Evolutionary conservation across 2,329 filamentous ascomycete genomes (phyloP).

Genomic region (Tolypocladium tundrense): DNA sequence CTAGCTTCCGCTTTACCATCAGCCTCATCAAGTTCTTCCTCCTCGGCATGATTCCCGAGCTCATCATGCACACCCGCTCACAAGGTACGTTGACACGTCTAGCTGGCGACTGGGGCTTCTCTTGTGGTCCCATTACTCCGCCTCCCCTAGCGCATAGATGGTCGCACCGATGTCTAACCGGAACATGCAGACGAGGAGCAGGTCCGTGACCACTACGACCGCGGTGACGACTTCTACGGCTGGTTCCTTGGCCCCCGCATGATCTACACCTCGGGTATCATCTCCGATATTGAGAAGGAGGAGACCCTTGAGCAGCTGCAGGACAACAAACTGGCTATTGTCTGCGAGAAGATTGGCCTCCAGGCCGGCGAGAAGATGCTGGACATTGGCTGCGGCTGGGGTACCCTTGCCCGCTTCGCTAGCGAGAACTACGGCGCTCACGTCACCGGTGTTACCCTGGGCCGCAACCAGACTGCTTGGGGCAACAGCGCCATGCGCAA

Average conservation of each 20-base stretch:
- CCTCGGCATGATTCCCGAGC: constrained; percentile 76
- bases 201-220: constrained; percentile 94
- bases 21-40: constrained; percentile 82
- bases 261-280: constrained; percentile 96
- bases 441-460: constrained; percentile 84
- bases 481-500: constrained; percentile 83
- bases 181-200: constrained; percentile 65
- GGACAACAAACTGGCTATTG: constrained; percentile 91
- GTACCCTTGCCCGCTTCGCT: constrained; percentile 87
- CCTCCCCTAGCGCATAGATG: neutral
- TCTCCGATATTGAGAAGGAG: constrained; percentile 77
- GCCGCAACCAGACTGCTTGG: constrained; percentile 94
- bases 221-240: constrained; percentile 94
- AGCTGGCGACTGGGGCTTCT: neutral
- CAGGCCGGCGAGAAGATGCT: constrained; percentile 74
- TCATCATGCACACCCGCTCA: constrained; percentile 84
- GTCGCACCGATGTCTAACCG: neutral
- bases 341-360: constrained; percentile 90
- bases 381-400: constrained; percentile 97
- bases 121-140: neutral
- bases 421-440: constrained; percentile 82
- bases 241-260: constrained; percentile 98
- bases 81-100: constrained; percentile 43
- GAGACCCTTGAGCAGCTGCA: constrained; percentile 91
- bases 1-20: constrained; percentile 83